phyloP scores from a whole-genome alignment of 1,284 basidiomycete species.

The Apiotrichum gamsii region DNA sequence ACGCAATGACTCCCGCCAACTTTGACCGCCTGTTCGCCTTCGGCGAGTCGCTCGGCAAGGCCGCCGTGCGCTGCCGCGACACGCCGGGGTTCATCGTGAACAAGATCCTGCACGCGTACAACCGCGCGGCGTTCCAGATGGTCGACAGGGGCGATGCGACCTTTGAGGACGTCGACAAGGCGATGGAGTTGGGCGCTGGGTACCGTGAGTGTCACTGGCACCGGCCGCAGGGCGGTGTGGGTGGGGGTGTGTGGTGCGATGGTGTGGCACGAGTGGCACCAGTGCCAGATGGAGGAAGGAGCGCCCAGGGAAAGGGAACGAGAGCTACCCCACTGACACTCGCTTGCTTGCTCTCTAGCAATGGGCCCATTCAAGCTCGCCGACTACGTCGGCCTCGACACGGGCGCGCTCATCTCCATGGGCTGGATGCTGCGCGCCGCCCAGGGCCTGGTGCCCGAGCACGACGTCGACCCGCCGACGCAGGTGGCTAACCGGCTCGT shows the following conservation, averaged over 20 bases:
- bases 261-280: too few relatives aligned
- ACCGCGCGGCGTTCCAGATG: constrained; percentile 54
- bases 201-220: constrained; percentile 29
- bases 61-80: constrained; percentile 53
- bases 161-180: constrained; percentile 54
- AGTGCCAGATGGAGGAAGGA: too few relatives aligned
- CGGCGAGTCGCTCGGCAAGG: constrained; percentile 52
- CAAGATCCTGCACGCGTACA: constrained; percentile 52
- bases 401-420: constrained; percentile 48
- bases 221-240: too few relatives aligned
- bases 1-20: constrained; percentile 50
- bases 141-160: constrained; percentile 56
- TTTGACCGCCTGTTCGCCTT: constrained; percentile 50
- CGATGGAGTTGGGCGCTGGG: constrained; percentile 57
- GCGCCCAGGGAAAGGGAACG: too few relatives aligned
- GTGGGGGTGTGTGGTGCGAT: too few relatives aligned
- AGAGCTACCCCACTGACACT: too few relatives aligned
- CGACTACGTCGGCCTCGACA: constrained; percentile 53
- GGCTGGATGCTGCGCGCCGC: constrained; percentile 53
- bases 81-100: constrained; percentile 55
- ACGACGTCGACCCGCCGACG: constrained; percentile 49
- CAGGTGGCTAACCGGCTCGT: constrained; percentile 51
- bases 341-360: constrained; percentile 4
- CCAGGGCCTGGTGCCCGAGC: constrained; percentile 46
- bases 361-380: constrained; percentile 52